Conservation (phyloP, 106 monocot genomes). For the Dendrobium huoshanense region DNA sequence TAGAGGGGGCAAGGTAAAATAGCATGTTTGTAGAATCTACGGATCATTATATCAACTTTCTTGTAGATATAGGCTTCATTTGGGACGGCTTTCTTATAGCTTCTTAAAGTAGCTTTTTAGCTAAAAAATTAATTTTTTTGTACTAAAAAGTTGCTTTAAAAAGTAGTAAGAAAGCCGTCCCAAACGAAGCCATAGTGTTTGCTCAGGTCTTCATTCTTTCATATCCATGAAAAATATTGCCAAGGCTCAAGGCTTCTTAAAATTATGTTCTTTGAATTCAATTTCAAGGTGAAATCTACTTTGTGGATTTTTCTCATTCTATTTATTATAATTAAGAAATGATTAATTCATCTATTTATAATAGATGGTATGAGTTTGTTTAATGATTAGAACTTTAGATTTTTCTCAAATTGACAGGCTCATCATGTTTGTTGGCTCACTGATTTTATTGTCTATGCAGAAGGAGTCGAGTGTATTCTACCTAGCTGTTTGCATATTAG, state of each 20-base stretch:
- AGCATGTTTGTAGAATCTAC: not conserved
- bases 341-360: not conserved
- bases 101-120: too few species aligned
- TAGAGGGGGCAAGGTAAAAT: slow-evolving; percentile 68
- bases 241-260: not conserved
- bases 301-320: not conserved
- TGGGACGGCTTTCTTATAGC: too few species aligned
- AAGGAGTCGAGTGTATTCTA: slow-evolving; percentile 64
- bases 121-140: too few species aligned
- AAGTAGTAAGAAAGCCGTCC: too few species aligned
- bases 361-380: not conserved
- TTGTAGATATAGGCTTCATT: not conserved
- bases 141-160: too few species aligned
- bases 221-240: not conserved
- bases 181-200: not conserved
- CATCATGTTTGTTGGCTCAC: not conserved
- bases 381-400: not conserved
- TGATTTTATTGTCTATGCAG: slow-evolving; percentile 36
- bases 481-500: slow-evolving; percentile 68
- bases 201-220: not conserved
- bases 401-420: not conserved
- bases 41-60: not conserved
- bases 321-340: not conserved
- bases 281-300: not conserved
- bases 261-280: not conserved